These are phyloP conservation scores for Aristolochia contorta DNA, from an alignment of 164 flowering plant species.

Conservation along the genomic window DNA sequence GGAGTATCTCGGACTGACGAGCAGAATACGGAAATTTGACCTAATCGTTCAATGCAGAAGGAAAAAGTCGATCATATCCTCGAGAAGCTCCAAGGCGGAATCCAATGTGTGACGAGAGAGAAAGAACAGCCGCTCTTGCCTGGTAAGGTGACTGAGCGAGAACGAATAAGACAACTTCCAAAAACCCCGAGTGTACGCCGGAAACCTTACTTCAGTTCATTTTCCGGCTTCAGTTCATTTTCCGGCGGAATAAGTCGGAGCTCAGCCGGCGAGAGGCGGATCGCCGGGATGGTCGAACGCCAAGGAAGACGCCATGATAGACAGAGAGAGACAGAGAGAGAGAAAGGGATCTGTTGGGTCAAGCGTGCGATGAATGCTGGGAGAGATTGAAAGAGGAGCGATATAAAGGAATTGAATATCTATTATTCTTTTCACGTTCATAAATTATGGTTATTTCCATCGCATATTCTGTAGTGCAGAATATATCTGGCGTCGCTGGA, in stretches of 20 bases:
- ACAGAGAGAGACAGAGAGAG: conserved; percentile 8
- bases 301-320: background rate
- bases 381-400: conserved; percentile 1
- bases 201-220: too few relatives aligned
- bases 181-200: background rate
- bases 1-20: too few relatives aligned
- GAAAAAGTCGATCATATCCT: too few relatives aligned
- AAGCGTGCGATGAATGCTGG: conserved; percentile 3
- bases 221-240: too few relatives aligned
- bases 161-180: background rate
- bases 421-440: too few relatives aligned
- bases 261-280: conserved; percentile 5
- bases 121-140: too few relatives aligned
- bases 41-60: too few relatives aligned
- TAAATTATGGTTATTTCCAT: too few relatives aligned
- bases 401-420: background rate
- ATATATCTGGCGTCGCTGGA: too few relatives aligned
- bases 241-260: background rate
- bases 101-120: background rate
- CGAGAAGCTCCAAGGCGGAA: background rate
- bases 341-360: conserved; percentile 3
- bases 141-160: too few relatives aligned
- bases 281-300: conserved; percentile 6
- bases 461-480: too few relatives aligned
- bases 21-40: too few relatives aligned